Conservation (phyloP, 1,139 yeast species). For the Scheffersomyces lignicola region DNA sequence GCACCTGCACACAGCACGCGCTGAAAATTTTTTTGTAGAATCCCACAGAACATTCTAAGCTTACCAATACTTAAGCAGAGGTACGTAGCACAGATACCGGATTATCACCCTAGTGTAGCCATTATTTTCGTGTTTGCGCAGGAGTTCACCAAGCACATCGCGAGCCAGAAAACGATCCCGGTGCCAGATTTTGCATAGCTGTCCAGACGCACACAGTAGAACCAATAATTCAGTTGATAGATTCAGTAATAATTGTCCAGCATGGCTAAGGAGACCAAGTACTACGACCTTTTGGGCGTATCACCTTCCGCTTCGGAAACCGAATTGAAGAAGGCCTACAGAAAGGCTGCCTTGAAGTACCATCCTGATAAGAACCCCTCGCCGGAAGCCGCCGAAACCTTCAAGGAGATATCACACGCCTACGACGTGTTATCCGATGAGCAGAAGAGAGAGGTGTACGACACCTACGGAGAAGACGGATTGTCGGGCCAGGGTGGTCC, state of each 20-base stretch:
- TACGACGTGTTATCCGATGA: constrained; percentile 86
- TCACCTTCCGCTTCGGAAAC: constrained; percentile 73
- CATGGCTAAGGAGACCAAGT: constrained; percentile 93
- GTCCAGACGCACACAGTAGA: too few relatives aligned
- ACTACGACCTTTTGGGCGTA: constrained; percentile 85
- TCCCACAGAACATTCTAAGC: constrained; percentile 4
- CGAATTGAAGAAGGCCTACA: constrained; percentile 93
- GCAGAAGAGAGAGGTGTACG: constrained; percentile 87
- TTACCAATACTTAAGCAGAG: constrained; percentile 4
- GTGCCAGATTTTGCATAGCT: too few relatives aligned
- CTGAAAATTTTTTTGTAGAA: constrained; percentile 3
- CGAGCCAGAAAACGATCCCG: too few relatives aligned
- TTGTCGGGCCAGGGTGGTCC: constrained; percentile 72
- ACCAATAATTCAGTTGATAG: too few relatives aligned
- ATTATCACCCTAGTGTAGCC: too few relatives aligned
- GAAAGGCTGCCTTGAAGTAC: constrained; percentile 87
- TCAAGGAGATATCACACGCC: constrained; percentile 88
- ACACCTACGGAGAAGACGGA: constrained; percentile 92
- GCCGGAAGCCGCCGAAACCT: constrained; percentile 94
- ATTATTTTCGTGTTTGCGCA: too few relatives aligned
- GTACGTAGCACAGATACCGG: background rate
- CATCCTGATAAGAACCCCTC: constrained; percentile 86
- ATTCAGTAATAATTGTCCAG: too few relatives aligned
- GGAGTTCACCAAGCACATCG: too few relatives aligned
- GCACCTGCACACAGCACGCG: too few relatives aligned